phyloP scores from a whole-genome alignment of 495 filamentous ascomycete genomes.

The Podospora comata region DNA sequence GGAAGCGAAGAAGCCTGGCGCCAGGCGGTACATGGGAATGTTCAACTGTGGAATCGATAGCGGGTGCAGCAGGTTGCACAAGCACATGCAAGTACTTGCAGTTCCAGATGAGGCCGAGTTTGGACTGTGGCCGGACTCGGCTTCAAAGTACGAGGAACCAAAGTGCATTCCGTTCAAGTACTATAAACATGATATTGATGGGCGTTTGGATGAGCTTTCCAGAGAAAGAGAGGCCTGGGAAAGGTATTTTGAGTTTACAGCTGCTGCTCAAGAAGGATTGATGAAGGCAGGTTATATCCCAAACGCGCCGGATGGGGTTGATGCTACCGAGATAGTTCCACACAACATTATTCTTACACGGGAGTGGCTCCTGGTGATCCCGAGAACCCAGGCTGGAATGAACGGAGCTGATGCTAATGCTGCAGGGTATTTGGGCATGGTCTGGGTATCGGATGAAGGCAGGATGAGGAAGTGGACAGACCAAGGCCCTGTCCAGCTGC shows the following conservation, averaged over 20 bases:
- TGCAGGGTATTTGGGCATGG: slow-evolving; percentile 42
- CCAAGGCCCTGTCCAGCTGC: slow-evolving; percentile 14
- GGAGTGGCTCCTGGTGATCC: slow-evolving; percentile 43
- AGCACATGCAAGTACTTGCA: slow-evolving; percentile 45
- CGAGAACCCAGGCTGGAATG: slow-evolving; percentile 27
- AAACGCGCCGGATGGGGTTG: slow-evolving; percentile 2
- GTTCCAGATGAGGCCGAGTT: slow-evolving; percentile 13
- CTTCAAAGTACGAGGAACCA: neutral
- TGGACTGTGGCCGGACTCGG: slow-evolving; percentile 19
- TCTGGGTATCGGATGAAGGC: slow-evolving; percentile 35
- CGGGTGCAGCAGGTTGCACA: slow-evolving; percentile 44
- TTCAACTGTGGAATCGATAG: slow-evolving; percentile 40
- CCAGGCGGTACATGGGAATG: slow-evolving; percentile 25
- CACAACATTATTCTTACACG: slow-evolving; percentile 44
- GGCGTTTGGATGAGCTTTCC: slow-evolving; percentile 20
- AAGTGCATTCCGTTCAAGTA: slow-evolving; percentile 16
- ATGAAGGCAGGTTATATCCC: neutral
- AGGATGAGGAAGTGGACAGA: slow-evolving; percentile 33
- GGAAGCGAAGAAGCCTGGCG: neutral
- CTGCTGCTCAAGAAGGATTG: neutral
- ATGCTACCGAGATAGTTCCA: slow-evolving; percentile 22
- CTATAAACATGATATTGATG: slow-evolving; percentile 19
- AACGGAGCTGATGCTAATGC: slow-evolving; percentile 36
- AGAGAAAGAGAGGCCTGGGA: slow-evolving; percentile 22
- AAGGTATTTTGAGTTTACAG: neutral